phyloP scores from a whole-genome alignment of 345 rosid genomes.

The Cardiospermum halicacabum region DNA sequence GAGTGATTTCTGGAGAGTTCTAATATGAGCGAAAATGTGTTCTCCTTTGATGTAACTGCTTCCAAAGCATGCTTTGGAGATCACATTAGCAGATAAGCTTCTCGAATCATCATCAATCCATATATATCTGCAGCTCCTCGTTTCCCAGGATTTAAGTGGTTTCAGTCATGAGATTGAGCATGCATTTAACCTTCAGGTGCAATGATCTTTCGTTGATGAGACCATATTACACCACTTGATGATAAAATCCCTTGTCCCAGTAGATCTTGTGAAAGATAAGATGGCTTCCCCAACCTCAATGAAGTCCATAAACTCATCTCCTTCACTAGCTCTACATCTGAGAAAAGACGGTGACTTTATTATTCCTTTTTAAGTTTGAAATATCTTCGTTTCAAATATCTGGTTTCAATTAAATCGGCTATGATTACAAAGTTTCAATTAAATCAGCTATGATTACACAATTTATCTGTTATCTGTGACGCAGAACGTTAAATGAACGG shows the following conservation, averaged over 20 bases:
- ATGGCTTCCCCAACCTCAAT: conserved; percentile 41
- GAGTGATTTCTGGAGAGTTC: conserved; percentile 35
- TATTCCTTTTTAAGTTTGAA: not conserved
- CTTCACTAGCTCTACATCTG: conserved; percentile 36
- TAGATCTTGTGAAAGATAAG: conserved; percentile 35
- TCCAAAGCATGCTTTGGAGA: conserved; percentile 47
- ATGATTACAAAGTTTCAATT: too few species aligned
- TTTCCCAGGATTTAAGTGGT: conserved; percentile 42
- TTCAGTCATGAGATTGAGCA: too few species aligned
- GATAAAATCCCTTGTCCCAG: conserved; percentile 45
- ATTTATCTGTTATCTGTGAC: conserved; percentile 82
- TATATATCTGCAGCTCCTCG: conserved; percentile 21
- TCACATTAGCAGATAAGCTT: conserved; percentile 42
- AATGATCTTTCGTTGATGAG: conserved; percentile 36
- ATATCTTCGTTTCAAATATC: too few species aligned
- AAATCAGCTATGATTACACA: too few species aligned
- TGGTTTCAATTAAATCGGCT: conserved; percentile 32
- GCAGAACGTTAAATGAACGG: conserved; percentile 33
- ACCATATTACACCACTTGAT: conserved; percentile 39
- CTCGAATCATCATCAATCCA: conserved; percentile 27
- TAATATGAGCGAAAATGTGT: conserved; percentile 38
- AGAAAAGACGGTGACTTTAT: too few species aligned
- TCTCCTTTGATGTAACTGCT: conserved; percentile 44
- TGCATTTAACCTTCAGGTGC: conserved; percentile 44
- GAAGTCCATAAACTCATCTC: conserved; percentile 35